Evolutionary conservation across 2,329 filamentous ascomycete genomes (phyloP).

Genomic region (Calonectria multiphialidica): DNA sequence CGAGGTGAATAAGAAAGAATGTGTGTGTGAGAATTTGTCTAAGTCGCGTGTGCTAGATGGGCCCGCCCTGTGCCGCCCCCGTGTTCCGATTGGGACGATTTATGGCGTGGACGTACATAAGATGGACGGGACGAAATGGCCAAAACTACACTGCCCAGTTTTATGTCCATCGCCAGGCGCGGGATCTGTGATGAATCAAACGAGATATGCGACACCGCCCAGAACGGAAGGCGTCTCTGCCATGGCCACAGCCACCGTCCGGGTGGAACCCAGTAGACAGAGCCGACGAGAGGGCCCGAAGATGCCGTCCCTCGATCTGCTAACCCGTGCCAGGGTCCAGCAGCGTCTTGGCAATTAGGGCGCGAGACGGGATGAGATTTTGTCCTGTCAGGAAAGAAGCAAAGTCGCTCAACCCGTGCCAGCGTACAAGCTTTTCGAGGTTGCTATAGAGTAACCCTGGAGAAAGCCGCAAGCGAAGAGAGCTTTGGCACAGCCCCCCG

Average conservation of each 20-base stretch:
- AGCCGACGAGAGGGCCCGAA: not conserved
- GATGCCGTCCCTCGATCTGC: not conserved
- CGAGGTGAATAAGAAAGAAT: not conserved
- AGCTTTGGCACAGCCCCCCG: slow-evolving; percentile 14
- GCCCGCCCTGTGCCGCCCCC: not conserved
- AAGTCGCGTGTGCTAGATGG: not conserved
- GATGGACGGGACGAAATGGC: not conserved
- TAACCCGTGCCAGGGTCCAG: not conserved
- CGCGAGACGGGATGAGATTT: not conserved
- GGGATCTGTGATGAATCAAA: slow-evolving; percentile 10
- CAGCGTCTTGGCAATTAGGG: not conserved
- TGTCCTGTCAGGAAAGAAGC: not conserved
- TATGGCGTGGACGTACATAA: not conserved
- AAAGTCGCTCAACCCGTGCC: not conserved
- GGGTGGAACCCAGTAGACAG: not conserved
- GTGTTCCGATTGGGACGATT: not conserved
- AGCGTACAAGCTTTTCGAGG: slow-evolving; percentile 5
- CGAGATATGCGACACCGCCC: slow-evolving; percentile 4
- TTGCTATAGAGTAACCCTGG: not conserved
- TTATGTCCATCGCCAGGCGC: not conserved
- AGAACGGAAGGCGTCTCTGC: slow-evolving; percentile 17
- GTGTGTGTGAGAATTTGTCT: not conserved
- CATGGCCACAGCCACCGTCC: slow-evolving; percentile 6
- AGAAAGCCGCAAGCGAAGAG: not conserved
- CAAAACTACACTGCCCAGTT: not conserved